Evolutionary conservation across 805 yeast genomes (phyloP).

Genomic region (Suhomyces faveliae): DNA sequence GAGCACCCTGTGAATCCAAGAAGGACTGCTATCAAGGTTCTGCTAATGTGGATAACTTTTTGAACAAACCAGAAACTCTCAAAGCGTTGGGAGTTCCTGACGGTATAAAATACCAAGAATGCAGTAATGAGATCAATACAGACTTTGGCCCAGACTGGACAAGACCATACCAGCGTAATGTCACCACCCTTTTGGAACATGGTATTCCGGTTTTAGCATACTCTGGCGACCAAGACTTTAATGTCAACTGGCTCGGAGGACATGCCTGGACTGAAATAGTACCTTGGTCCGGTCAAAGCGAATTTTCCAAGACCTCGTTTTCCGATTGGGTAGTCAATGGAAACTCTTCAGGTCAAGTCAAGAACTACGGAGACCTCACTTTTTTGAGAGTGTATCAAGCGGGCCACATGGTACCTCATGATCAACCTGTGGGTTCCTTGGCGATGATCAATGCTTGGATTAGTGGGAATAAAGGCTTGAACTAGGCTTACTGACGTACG

Average conservation of each 20-base stretch:
- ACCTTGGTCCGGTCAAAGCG: constrained; percentile 16
- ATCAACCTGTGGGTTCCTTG: constrained; percentile 74
- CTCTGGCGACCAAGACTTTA: constrained; percentile 43
- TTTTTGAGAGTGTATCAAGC: constrained; percentile 84
- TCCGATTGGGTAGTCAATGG: constrained; percentile 16
- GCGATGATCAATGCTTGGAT: constrained; percentile 88
- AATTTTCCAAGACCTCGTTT: constrained; percentile 13
- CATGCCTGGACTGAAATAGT: constrained; percentile 7
- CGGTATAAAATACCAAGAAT: constrained; percentile 18
- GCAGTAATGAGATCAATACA: constrained; percentile 13
- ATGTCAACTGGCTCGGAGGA: constrained; percentile 38
- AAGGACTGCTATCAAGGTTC: constrained; percentile 9
- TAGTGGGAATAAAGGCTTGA: constrained; percentile 50
- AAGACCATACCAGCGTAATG: constrained; percentile 15
- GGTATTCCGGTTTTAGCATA: constrained; percentile 41
- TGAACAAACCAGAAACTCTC: constrained; percentile 54
- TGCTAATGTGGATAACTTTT: constrained; percentile 46
- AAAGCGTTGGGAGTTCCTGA: constrained; percentile 47
- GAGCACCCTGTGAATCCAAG: neutral
- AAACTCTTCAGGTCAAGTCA: constrained; percentile 62
- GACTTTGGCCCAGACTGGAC: neutral
- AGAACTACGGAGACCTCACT: constrained; percentile 68
- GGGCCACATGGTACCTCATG: constrained; percentile 95
- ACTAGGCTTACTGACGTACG: too few relatives aligned
- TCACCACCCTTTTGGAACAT: constrained; percentile 38